Percentiles rank a stretch among this genome's conserved stretches.
Evolutionary conservation across 495 filamentous ascomycete genomes (phyloP).

Genomic region (Barbatosphaeria neglecta): DNA sequence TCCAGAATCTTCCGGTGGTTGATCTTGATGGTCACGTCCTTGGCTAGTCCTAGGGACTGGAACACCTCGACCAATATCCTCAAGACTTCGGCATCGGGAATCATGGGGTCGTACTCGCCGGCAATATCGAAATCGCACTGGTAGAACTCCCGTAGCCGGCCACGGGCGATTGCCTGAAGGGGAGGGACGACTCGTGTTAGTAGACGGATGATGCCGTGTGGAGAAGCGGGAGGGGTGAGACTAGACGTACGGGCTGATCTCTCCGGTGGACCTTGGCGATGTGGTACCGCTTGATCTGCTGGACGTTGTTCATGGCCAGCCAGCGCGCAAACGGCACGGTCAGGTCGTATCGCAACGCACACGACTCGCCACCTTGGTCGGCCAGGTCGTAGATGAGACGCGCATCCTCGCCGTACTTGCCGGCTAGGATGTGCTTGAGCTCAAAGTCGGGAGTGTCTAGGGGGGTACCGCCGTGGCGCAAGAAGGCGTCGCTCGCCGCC

Average conservation of each 20-base stretch:
- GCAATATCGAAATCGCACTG: conserved; percentile 98
- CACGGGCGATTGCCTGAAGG: conserved; percentile 25
- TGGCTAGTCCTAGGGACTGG: conserved; percentile 59
- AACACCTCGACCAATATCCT: conserved; percentile 79
- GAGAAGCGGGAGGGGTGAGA: neutral
- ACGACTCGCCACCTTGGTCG: conserved; percentile 84
- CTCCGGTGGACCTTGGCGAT: conserved; percentile 69
- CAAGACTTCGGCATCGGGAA: conserved; percentile 89
- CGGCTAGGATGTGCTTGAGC: conserved; percentile 56
- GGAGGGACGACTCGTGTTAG: conserved; percentile 7
- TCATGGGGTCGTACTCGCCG: conserved; percentile 81
- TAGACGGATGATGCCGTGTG: too few species aligned
- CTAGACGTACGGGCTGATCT: conserved; percentile 33
- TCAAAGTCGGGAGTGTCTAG: conserved; percentile 40
- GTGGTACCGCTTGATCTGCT: conserved; percentile 79
- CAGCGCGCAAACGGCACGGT: conserved; percentile 91
- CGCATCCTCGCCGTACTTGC: conserved; percentile 76
- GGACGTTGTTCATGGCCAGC: conserved; percentile 75
- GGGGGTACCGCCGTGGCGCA: conserved; percentile 29
- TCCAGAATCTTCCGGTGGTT: conserved; percentile 94
- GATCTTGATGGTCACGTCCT: conserved; percentile 73
- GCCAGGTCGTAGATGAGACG: conserved; percentile 81
- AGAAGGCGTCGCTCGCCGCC: conserved; percentile 17
- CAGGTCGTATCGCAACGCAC: conserved; percentile 73
- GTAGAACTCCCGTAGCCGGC: conserved; percentile 92